phyloP scores from a whole-genome alignment of 257 asterid genomes.

The Vinca minor region DNA sequence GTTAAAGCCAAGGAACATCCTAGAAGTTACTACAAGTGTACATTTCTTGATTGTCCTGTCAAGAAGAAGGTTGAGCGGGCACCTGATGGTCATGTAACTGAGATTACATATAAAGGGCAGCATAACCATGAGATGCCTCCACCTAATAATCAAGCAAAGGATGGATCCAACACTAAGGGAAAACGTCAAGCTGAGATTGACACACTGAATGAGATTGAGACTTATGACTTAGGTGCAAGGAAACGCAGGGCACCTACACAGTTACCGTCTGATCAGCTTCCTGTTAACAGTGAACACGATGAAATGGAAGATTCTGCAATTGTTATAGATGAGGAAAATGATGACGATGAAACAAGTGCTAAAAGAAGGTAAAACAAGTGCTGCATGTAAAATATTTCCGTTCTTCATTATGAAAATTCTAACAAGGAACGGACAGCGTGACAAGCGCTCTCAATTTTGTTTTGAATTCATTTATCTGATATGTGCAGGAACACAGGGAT shows the following conservation, averaged over 20 bases:
- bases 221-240: constrained; percentile 18
- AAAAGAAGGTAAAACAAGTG: constrained; percentile 58
- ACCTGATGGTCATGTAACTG: constrained; percentile 58
- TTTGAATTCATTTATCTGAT: constrained; percentile 3
- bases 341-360: constrained; percentile 51
- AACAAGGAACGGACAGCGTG: not conserved
- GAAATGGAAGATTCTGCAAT: constrained; percentile 33
- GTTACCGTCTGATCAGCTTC: constrained; percentile 23
- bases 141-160: constrained; percentile 43
- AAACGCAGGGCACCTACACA: no score
- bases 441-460: no score
- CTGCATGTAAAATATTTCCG: not conserved
- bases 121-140: constrained; percentile 74
- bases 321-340: constrained; percentile 35
- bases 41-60: constrained; percentile 55
- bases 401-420: not conserved
- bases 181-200: constrained; percentile 27
- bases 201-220: constrained; percentile 21
- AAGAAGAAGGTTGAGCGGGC: constrained; percentile 87
- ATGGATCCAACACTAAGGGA: constrained; percentile 18
- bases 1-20: constrained; percentile 90
- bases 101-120: constrained; percentile 77
- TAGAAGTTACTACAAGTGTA: constrained; percentile 84
- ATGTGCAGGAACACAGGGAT: constrained; percentile 40
- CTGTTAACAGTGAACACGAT: constrained; percentile 21